Evolutionary conservation across 805 yeast species (phyloP), one percentile per base, ranked within the genome.

Genomic region (Yarrowia sp.): DNA sequence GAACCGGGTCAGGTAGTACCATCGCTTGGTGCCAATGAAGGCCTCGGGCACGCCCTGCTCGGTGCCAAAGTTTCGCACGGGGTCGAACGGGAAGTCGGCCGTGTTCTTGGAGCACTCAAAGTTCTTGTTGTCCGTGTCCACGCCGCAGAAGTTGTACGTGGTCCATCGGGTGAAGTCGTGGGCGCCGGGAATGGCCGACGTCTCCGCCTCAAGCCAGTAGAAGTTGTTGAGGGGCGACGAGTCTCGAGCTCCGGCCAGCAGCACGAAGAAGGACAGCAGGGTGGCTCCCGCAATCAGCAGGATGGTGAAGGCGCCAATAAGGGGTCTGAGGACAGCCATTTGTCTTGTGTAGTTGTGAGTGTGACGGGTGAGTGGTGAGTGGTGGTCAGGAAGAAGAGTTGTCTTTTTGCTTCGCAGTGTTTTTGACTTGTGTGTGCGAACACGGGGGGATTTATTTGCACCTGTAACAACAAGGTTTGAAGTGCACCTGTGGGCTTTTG

Each of bases 71-170:
- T 91, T 91, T 73, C 85, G 86, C 56, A 78, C 84, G 36, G 97
- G 97, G 33, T 96, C 90, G 75, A 92, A 86, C 50, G 97, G 92
- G 78, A 83, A 87, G n/a, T 91, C 98, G 19, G 97, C 89, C 55
- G 77, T 75, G 74, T 83, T 83, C 20, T 77, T 69, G 52, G 86
- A 76, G 79, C 92, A 92, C 71, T 81, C 75, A 36, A 72, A 53
- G 77, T 86, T 82, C 50, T 75, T 70, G 67, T 85, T 84, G 70
- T 83, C 82, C 15, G 40, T 17, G 39, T 73, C 74, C 36, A 82
- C 83, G 70, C 83, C 81, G 73, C 87, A 84, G 63, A 83, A 81
- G 70, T 88, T 87, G 84, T 94, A 93, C 77, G 85, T 85, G 12
- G 93, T 89, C 97, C 97, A 93, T 73, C 93, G 86, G 2, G 91